Evolutionary conservation across 2,329 filamentous ascomycete genomes (phyloP).

Genomic region (Trichoderma brevicompactum): DNA sequence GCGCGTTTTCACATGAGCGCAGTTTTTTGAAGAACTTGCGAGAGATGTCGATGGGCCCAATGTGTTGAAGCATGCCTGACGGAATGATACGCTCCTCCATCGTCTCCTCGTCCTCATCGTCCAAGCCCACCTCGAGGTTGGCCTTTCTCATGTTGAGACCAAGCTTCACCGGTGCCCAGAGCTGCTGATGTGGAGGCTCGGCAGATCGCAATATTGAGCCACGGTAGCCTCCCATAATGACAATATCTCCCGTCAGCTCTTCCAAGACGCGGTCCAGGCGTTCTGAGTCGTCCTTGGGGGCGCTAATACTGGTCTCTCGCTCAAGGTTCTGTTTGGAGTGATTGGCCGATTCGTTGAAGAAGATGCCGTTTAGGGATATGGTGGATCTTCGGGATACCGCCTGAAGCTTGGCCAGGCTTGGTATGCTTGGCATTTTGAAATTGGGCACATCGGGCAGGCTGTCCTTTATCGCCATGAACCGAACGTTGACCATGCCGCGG

Average conservation of each 20-base stretch:
- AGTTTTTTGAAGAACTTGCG: slow-evolving; percentile 79
- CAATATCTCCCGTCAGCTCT: slow-evolving; percentile 78
- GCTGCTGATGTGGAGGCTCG: slow-evolving; percentile 78
- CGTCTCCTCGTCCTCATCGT: slow-evolving; percentile 78
- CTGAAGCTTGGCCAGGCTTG: slow-evolving; percentile 61
- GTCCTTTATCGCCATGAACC: slow-evolving; percentile 88
- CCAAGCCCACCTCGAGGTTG: slow-evolving; percentile 83
- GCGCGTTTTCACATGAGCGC: slow-evolving; percentile 72
- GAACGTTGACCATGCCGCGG: slow-evolving; percentile 82
- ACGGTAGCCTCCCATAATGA: slow-evolving; percentile 87
- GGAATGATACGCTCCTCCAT: slow-evolving; percentile 85
- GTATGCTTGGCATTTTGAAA: slow-evolving; percentile 71
- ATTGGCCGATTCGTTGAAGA: slow-evolving; percentile 35
- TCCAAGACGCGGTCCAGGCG: slow-evolving; percentile 63
- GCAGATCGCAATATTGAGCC: slow-evolving; percentile 88
- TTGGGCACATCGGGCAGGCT: slow-evolving; percentile 80
- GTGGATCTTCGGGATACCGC: slow-evolving; percentile 39
- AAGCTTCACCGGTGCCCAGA: slow-evolving; percentile 94
- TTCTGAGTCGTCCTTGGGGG: slow-evolving; percentile 35
- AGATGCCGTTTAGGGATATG: slow-evolving; percentile 40
- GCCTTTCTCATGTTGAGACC: slow-evolving; percentile 90
- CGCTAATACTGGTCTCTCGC: slow-evolving; percentile 28
- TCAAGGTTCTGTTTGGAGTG: slow-evolving; percentile 37
- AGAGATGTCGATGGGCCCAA: slow-evolving; percentile 90
- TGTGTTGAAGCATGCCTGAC: slow-evolving; percentile 86